A percentile compares a stretch with the other conserved stretches of the same genome.
Evolutionary conservation across 768 basidiomycete species (phyloP).

Genomic region (Megacollybia marginata): DNA sequence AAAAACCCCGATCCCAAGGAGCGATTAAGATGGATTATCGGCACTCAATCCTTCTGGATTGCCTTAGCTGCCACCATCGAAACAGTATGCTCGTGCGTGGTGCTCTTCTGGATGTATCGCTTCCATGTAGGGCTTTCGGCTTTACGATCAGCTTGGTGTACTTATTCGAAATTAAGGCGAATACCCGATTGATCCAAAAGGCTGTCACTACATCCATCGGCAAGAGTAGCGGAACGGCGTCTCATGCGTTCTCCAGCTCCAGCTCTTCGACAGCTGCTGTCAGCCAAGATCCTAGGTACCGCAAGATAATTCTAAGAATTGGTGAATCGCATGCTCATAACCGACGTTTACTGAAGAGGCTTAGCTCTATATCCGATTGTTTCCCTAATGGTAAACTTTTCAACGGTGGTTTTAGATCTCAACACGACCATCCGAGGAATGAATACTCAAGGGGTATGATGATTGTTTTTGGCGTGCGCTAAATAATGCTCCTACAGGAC

Average conservation of each 20-base stretch:
- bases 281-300: constrained; percentile 3
- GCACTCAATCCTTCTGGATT: constrained; percentile 18
- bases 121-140: constrained; percentile 10
- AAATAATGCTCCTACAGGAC: neutral
- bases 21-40: constrained; percentile 16
- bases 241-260: neutral
- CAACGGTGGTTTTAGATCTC: constrained; percentile 14
- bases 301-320: constrained; percentile 8
- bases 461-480: neutral
- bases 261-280: neutral
- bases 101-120: constrained; percentile 12
- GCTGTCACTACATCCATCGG: neutral
- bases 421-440: constrained; percentile 9
- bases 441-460: constrained; percentile 7
- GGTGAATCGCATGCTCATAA: constrained; percentile 1
- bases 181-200: neutral
- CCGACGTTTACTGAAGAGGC: neutral
- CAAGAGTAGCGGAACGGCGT: neutral
- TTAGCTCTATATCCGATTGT: constrained; percentile 17
- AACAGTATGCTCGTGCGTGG: constrained; percentile 9
- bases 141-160: neutral
- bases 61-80: constrained; percentile 13
- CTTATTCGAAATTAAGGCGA: neutral
- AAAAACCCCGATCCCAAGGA: constrained; percentile 6
- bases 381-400: constrained; percentile 13